Conservation (phyloP, 169 alveolate genomes). For the Plasmodium vivax region DNA sequence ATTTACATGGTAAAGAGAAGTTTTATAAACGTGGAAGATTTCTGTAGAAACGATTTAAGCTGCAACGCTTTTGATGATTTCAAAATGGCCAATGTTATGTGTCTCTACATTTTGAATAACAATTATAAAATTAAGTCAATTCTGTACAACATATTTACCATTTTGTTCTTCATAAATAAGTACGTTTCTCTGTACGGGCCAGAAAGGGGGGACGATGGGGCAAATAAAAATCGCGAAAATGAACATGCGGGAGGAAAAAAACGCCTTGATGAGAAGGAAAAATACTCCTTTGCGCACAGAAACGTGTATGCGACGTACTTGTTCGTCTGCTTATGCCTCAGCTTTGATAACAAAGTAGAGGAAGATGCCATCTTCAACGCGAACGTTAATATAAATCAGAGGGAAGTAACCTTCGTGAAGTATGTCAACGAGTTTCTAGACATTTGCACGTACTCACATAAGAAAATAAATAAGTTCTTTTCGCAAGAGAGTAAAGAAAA, state of each 20-base stretch:
- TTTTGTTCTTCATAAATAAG: slow-evolving; percentile 52
- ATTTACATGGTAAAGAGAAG: slow-evolving; percentile 6
- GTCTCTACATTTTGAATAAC: slow-evolving; percentile 52
- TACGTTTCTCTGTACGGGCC: neutral
- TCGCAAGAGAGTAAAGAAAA: slow-evolving; percentile 41
- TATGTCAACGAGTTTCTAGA: slow-evolving; percentile 50
- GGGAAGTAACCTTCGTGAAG: slow-evolving; percentile 6
- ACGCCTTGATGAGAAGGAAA: slow-evolving; percentile 13
- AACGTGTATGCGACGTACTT: slow-evolving; percentile 38
- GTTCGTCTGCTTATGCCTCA: slow-evolving; percentile 44
- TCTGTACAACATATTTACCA: slow-evolving; percentile 45
- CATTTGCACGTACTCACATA: slow-evolving; percentile 32
- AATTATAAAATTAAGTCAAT: slow-evolving; percentile 68
- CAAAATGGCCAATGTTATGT: slow-evolving; percentile 46
- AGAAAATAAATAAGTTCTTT: slow-evolving; percentile 31
- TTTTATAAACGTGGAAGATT: slow-evolving; percentile 37
- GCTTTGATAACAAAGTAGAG: slow-evolving; percentile 47
- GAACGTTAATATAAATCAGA: slow-evolving; percentile 46
- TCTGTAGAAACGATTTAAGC: slow-evolving; percentile 38
- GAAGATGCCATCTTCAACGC: slow-evolving; percentile 43
- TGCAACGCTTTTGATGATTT: slow-evolving; percentile 39
- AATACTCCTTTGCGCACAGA: slow-evolving; percentile 17
- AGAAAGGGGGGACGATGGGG: neutral
- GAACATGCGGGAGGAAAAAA: neutral
- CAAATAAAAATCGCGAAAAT: neutral